A percentile compares a stretch with the other conserved stretches of the same genome.
Evolutionary conservation across 495 filamentous ascomycete genomes (phyloP).

Genomic region (Cenococcum geophilum): DNA sequence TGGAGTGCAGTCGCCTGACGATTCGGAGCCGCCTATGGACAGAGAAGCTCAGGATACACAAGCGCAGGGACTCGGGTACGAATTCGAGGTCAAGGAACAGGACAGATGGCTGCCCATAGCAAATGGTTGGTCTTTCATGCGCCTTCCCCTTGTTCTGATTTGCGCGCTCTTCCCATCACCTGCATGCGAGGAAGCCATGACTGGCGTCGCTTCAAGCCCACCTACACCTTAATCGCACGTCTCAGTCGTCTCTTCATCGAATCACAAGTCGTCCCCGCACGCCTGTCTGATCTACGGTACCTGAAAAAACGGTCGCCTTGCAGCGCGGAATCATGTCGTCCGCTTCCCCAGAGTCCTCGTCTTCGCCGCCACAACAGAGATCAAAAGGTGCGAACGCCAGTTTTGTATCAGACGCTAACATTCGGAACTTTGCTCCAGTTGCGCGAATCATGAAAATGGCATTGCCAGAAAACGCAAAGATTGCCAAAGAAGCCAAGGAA

Average conservation of each 20-base stretch:
- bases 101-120: constrained; percentile 99
- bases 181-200: constrained; percentile 40
- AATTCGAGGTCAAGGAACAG: constrained; percentile 99
- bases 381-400: constrained; percentile 20
- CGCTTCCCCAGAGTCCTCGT: constrained; percentile 43
- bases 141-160: constrained; percentile 41
- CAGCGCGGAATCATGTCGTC: constrained; percentile 34
- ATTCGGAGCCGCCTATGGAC: constrained; percentile 65
- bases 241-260: constrained; percentile 35
- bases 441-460: constrained; percentile 98
- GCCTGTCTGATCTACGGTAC: constrained; percentile 21
- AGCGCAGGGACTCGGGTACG: constrained; percentile 63
- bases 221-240: constrained; percentile 41
- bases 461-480: constrained; percentile 96
- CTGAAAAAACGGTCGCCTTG: constrained; percentile 31
- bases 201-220: constrained; percentile 47
- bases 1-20: constrained; percentile 88
- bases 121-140: constrained; percentile 79
- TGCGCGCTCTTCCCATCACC: constrained; percentile 52
- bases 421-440: constrained; percentile 83
- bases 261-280: constrained; percentile 32
- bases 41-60: constrained; percentile 59
- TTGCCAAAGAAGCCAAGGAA: constrained; percentile 98
- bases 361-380: constrained; percentile 33
- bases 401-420: constrained; percentile 70